Conservation (phyloP, 2,329 filamentous ascomycete species). For the Domatiomyces globalis region DNA sequence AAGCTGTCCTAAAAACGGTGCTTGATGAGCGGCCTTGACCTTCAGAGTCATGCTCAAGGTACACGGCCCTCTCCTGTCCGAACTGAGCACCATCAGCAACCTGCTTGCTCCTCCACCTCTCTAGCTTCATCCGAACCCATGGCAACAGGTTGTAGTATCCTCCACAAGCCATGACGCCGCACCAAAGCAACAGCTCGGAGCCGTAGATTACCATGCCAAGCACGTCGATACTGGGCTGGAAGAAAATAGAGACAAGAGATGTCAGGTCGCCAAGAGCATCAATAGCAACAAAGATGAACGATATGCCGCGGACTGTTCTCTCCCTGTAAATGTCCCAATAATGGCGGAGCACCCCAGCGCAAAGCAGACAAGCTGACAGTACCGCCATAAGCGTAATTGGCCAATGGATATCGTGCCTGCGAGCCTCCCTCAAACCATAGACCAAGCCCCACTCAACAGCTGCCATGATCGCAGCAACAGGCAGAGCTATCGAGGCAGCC, state of each 20-base stretch:
- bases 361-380: conserved; percentile 48
- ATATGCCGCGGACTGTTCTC: conserved; percentile 54
- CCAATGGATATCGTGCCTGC: conserved; percentile 38
- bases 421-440: conserved; percentile 39
- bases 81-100: conserved; percentile 5
- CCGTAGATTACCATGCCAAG: conserved; percentile 54
- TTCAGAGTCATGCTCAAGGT: conserved; percentile 7
- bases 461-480: conserved; percentile 43
- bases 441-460: conserved; percentile 46
- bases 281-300: conserved; percentile 56
- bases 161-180: conserved; percentile 51
- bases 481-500: conserved; percentile 35
- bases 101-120: conserved; percentile 13
- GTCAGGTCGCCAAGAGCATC: conserved; percentile 56
- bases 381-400: conserved; percentile 53
- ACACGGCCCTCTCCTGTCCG: conserved; percentile 9
- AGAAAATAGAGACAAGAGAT: conserved; percentile 50
- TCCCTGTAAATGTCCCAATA: conserved; percentile 57
- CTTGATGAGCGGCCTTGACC: conserved; percentile 36
- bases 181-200: conserved; percentile 51
- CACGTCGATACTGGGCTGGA: conserved; percentile 44
- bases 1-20: conserved; percentile 49
- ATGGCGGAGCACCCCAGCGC: conserved; percentile 51
- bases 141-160: conserved; percentile 51
- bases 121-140: conserved; percentile 34